Evolutionary conservation across 2,329 filamentous ascomycete species (phyloP).

Genomic region (Fusarium tuaranense): DNA sequence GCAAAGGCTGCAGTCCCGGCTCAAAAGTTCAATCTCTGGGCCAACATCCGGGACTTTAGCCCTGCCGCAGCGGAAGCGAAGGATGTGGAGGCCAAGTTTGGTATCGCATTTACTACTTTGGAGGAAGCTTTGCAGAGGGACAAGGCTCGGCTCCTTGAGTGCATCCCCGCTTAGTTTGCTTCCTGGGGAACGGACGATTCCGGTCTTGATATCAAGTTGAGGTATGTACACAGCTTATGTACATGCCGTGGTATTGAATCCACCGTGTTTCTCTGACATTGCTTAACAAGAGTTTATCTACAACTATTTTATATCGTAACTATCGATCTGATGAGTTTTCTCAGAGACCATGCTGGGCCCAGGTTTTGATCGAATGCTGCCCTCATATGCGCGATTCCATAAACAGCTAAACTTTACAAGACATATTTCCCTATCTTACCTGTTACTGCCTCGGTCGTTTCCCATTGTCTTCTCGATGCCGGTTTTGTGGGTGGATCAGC

Average conservation of each 20-base stretch:
- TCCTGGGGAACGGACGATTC: not conserved
- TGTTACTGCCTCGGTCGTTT: no score
- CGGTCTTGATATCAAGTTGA: not conserved
- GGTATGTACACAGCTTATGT: no score
- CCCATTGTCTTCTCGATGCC: no score
- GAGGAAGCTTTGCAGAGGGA: slow-evolving; percentile 26
- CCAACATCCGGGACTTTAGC: slow-evolving; percentile 17
- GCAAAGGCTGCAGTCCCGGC: not conserved
- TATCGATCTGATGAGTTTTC: not conserved
- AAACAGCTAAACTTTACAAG: no score
- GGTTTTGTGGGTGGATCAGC: no score
- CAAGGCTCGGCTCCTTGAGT: slow-evolving; percentile 15
- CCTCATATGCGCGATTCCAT: no score
- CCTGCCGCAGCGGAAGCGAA: not conserved
- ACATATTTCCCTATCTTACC: no score
- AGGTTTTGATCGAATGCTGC: no score
- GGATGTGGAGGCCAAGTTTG: slow-evolving; percentile 7
- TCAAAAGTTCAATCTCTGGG: slow-evolving; percentile 23
- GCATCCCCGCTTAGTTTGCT: not conserved
- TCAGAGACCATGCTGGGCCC: not conserved
- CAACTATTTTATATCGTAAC: not conserved
- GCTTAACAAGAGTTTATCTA: not conserved
- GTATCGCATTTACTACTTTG: slow-evolving; percentile 23
- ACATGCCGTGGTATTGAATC: not conserved
- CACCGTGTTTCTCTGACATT: not conserved